Base-by-base conservation (phyloP, 2,329 filamentous ascomycete genomes). In the Huntiella abstrusa region DNA sequence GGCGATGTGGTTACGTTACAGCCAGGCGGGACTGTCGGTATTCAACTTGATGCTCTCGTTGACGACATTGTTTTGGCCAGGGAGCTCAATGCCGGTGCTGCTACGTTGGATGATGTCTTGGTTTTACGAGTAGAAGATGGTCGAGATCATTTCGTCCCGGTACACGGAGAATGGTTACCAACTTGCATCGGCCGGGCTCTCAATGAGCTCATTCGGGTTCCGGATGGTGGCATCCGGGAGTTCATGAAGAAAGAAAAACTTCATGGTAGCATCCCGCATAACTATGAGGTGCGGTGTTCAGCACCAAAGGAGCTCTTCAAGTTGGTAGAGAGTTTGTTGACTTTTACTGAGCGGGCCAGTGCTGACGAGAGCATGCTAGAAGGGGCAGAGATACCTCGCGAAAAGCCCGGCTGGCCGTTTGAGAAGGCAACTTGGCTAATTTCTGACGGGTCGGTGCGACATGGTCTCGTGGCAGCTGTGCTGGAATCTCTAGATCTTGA, bases 221-320 rank as follows among this genome's bases (percentile, higher is more conserved):
- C 91, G 0, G 87, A 72, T 8, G 85, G 87, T 4, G 80, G 91
- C 4, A 82, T 82, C 48, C 67, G 85, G 15, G 63, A 59, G 5
- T 69, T 77, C 35, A 52, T 65, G 34, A 51, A 55, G 13, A 57
- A 59, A 4, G 56, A 57, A 16, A 54, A 57, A 5, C 64, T 65
- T 11, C 59, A 62, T 3, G 68, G 67, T 2, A 64, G 66, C 52
- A 79, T 72, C 49, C 68, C 64, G 41, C 72, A 68, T 55, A 69
- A 65, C 56, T 68, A 62, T 35, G 73, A 70, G 49, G 71, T 83
- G 51, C 75, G 75, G 57, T 79, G 80, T 57, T 88, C 86, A 8
- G 86, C 86, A 1, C 88, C 91, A 1, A 77, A 83, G 51, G 88
- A 95, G 60, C 68, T 96, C 6, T 92, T 94, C 62, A 79, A 80